A percentile compares a stretch with the other conserved stretches of the same genome.
Evolutionary conservation across 2,329 filamentous ascomycete genomes (phyloP).

Genomic region (Macrophomina tecta): DNA sequence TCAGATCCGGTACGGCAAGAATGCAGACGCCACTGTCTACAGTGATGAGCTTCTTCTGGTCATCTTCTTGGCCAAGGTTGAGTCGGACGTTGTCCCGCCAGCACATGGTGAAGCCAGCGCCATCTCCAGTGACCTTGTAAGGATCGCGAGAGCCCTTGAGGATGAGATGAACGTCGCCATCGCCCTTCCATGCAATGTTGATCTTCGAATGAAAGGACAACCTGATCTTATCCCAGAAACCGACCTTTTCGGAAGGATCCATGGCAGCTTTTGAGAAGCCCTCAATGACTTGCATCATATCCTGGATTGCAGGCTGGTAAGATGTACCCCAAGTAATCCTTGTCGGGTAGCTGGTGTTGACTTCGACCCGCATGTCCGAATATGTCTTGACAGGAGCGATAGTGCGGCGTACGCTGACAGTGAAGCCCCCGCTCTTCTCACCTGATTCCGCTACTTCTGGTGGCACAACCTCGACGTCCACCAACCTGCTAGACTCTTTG

Average conservation of each 20-base stretch:
- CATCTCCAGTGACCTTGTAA: constrained; percentile 89
- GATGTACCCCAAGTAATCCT: constrained; percentile 96
- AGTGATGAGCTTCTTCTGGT: constrained; percentile 92
- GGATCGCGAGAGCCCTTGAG: constrained; percentile 92
- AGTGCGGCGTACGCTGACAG: constrained; percentile 85
- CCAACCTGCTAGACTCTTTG: constrained; percentile 76
- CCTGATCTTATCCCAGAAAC: constrained; percentile 98
- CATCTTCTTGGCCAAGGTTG: constrained; percentile 81
- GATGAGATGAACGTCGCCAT: constrained; percentile 92
- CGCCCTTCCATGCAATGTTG: constrained; percentile 88
- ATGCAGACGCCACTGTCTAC: constrained; percentile 96
- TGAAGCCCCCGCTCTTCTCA: constrained; percentile 70
- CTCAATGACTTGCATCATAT: constrained; percentile 99
- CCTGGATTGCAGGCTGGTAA: constrained; percentile 96
- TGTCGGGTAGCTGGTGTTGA: constrained; percentile 91
- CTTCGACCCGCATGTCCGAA: constrained; percentile 87
- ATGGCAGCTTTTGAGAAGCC: constrained; percentile 95
- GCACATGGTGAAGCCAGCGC: constrained; percentile 96
- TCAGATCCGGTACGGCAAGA: constrained; percentile 91
- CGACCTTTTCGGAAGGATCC: constrained; percentile 90
- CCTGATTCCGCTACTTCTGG: constrained; percentile 62
- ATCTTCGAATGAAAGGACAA: constrained; percentile 93
- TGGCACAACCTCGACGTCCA: constrained; percentile 84
- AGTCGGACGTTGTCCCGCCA: constrained; percentile 94
- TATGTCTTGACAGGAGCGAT: constrained; percentile 96